Percentiles rank a stretch among this genome's conserved stretches.
Conservation (phyloP, 768 basidiomycete genomes). For the Boletus patriciae region DNA sequence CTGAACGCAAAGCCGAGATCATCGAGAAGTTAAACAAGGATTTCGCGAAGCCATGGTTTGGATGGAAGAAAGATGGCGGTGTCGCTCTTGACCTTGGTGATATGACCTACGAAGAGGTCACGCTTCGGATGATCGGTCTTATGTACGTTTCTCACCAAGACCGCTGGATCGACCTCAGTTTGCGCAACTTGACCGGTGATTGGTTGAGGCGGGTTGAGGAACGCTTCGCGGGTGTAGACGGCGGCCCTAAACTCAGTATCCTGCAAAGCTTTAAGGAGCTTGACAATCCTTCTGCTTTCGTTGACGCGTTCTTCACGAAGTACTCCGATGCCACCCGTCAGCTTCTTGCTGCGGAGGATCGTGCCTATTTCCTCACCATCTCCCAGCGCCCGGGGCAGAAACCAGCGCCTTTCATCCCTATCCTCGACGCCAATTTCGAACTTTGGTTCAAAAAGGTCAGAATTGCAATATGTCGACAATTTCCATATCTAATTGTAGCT, state of each 20-base stretch:
- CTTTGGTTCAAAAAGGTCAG: slow-evolving; percentile 99
- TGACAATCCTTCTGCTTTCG: slow-evolving; percentile 76
- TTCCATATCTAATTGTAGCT: slow-evolving; percentile 11
- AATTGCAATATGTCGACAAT: not conserved
- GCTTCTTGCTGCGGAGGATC: slow-evolving; percentile 89
- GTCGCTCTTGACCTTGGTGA: slow-evolving; percentile 86
- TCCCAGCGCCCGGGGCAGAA: slow-evolving; percentile 96
- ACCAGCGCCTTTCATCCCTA: slow-evolving; percentile 96
- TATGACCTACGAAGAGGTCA: slow-evolving; percentile 98
- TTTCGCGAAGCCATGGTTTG: slow-evolving; percentile 97
- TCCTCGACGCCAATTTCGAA: slow-evolving; percentile 89
- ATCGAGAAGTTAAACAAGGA: slow-evolving; percentile 92
- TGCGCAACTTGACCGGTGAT: slow-evolving; percentile 93
- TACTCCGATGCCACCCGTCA: slow-evolving; percentile 84
- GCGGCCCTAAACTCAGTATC: slow-evolving; percentile 76
- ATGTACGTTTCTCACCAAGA: slow-evolving; percentile 93
- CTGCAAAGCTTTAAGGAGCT: slow-evolving; percentile 81
- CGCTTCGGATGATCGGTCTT: slow-evolving; percentile 84
- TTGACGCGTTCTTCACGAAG: slow-evolving; percentile 78
- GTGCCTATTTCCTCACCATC: slow-evolving; percentile 94
- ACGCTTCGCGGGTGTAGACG: slow-evolving; percentile 89
- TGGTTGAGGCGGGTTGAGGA: slow-evolving; percentile 97
- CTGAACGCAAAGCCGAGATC: slow-evolving; percentile 83
- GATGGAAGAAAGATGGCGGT: slow-evolving; percentile 88
- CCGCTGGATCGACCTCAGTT: slow-evolving; percentile 90